Conservation (phyloP, 1,284 basidiomycete species). For the Golubevia pallescens region DNA sequence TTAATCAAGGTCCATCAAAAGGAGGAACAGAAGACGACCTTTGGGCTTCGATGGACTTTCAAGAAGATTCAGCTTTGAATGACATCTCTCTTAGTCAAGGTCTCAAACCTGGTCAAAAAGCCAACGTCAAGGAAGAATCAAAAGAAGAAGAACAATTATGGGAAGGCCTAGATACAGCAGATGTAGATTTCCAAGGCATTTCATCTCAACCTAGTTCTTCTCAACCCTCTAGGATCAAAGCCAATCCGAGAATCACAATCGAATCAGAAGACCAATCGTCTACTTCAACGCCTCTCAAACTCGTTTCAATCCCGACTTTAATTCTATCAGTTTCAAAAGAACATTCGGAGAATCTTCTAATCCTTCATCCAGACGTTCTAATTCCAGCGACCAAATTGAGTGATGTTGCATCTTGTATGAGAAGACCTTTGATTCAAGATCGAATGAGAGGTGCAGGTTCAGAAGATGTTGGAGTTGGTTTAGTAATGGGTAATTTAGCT, state of each 20-base stretch:
- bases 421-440: constrained; percentile 48
- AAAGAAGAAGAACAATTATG: not conserved
- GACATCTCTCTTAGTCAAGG: not conserved
- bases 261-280: not conserved
- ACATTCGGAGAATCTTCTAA: constrained; percentile 38
- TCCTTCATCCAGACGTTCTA: constrained; percentile 54
- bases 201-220: constrained; percentile 4
- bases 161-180: constrained; percentile 12
- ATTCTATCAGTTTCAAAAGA: not conserved
- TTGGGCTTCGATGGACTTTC: constrained; percentile 30
- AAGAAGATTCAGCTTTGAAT: constrained; percentile 13
- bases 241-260: not conserved
- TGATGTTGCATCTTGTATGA: constrained; percentile 45
- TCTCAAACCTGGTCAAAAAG: not conserved
- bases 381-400: constrained; percentile 50
- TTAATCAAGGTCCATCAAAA: not conserved
- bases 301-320: constrained; percentile 9
- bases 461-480: constrained; percentile 14
- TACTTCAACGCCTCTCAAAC: constrained; percentile 9
- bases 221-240: constrained; percentile 5
- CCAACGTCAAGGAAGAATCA: not conserved
- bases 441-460: constrained; percentile 26
- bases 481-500: constrained; percentile 55
- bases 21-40: constrained; percentile 26
- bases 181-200: constrained; percentile 8